These are phyloP conservation scores for Penicillium cosmopolitanum DNA, from an alignment of 495 filamentous ascomycete genomes.

Conservation along the genomic window DNA sequence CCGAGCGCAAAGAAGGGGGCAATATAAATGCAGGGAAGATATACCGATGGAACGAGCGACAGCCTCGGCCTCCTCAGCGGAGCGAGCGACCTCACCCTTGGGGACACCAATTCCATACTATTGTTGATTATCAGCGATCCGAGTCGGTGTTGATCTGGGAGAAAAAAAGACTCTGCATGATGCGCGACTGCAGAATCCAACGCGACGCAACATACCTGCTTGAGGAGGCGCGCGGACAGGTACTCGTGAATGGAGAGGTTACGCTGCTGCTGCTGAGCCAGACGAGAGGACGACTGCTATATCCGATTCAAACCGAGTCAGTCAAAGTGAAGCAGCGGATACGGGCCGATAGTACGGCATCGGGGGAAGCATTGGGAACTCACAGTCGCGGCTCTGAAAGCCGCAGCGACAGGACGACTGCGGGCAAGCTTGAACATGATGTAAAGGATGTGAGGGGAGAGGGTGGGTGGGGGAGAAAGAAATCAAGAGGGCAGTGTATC, in stretches of 20 bases:
- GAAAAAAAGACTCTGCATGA: conserved; percentile 18
- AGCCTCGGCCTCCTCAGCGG: conserved; percentile 84
- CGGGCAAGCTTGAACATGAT: conserved; percentile 77
- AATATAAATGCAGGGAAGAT: conserved; percentile 14
- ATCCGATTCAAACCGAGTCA: conserved; percentile 20
- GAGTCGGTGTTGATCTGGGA: conserved; percentile 1
- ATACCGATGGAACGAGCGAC: conserved; percentile 85
- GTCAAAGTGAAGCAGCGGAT: conserved; percentile 18
- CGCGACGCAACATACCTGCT: conserved; percentile 62
- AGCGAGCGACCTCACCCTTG: conserved; percentile 80
- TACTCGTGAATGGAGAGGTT: conserved; percentile 97
- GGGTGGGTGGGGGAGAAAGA: conserved; percentile 27
- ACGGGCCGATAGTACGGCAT: conserved; percentile 24
- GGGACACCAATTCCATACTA: conserved; percentile 96
- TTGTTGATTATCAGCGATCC: conserved; percentile 29
- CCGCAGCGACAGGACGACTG: conserved; percentile 67
- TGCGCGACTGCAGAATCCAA: conserved; percentile 23
- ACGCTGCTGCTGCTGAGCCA: conserved; percentile 72
- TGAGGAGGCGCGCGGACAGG: conserved; percentile 86
- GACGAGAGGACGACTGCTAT: conserved; percentile 53
- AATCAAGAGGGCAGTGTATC: conserved; percentile 10
- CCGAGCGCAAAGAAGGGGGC: conserved; percentile 14
- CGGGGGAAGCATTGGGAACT: conserved; percentile 24
- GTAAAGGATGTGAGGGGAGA: conserved; percentile 31
- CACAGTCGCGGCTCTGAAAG: conserved; percentile 67